Evolutionary conservation across 1,284 basidiomycete genomes (phyloP), one percentile per base, ranked within the genome.

Genomic region (Leccinum insolens): DNA sequence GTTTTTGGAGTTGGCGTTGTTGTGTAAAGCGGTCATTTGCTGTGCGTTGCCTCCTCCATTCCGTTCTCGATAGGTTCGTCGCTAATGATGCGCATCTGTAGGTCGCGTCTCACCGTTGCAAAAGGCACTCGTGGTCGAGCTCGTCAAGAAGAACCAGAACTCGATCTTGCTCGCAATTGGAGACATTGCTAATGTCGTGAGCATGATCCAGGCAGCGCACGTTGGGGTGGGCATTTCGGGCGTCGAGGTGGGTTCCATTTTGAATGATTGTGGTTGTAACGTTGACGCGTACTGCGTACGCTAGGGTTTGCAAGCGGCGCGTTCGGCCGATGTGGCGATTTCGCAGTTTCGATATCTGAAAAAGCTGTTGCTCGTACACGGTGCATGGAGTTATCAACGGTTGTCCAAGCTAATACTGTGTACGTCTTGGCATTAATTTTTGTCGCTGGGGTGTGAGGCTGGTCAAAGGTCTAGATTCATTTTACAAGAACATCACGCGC

Each of bases 221-320:
- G 95, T 99, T 62, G 98, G 98, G 46, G 93, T 99, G 65, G 98
- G 98, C 73, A 99, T 99, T 68, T 98, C 96, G 66, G 98, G 98
- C 68, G 94, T 99, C 20, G 98, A 99, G 85, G 93, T 93, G 72
- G 20, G 84, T 78, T 11, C 44, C 5, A 2, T 25, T 37, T 14
- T n/a, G 55, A 20, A 31, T 14, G 37, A 46, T 46, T 39, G 41
- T 3, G 12, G 20, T 15, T 60, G 57, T 46, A 63, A 15, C 25
- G 7, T 25, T 2, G 14, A 49, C 12, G 8, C 28, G 17, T 4
- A 58, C 28, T 34, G 11, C 12, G 5, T 55, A 25, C 7, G 25
- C 67, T 66, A 95, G 91, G 97, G 98, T 80, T 83, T 99, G 5
- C 97, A 99, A 90, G 97, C 97, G 44, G 98, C 98, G 52, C 89